Percentiles rank a stretch among this genome's conserved stretches.
Conservation (phyloP, 1,139 yeast species). For the Geotrichum reessii region DNA sequence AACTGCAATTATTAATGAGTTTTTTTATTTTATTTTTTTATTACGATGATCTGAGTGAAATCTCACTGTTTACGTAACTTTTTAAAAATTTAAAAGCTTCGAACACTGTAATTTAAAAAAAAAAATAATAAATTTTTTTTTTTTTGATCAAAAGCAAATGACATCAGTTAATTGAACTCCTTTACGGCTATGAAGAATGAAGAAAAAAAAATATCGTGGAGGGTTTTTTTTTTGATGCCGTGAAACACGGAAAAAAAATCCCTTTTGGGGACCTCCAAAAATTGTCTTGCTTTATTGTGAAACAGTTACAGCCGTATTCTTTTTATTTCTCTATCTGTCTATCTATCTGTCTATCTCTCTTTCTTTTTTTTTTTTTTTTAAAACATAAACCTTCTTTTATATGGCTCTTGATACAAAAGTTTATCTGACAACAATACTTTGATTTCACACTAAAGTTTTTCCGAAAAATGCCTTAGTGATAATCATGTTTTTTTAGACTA, state of each 20-base stretch:
- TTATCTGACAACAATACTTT: neutral
- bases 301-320: neutral
- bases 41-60: too few relatives aligned
- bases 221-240: neutral
- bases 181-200: neutral
- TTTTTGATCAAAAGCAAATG: too few relatives aligned
- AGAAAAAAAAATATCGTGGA: neutral
- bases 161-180: too few relatives aligned
- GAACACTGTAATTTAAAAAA: too few relatives aligned
- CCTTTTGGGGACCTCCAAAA: neutral
- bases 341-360: too few relatives aligned
- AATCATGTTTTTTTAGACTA: neutral
- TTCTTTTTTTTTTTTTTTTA: neutral
- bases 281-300: neutral
- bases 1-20: too few relatives aligned
- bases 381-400: neutral
- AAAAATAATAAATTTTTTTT: too few relatives aligned
- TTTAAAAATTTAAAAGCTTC: too few relatives aligned
- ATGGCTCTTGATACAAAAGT: neutral
- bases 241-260: neutral
- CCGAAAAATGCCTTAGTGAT: neutral
- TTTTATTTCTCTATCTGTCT: too few relatives aligned
- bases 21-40: too few relatives aligned
- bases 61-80: too few relatives aligned
- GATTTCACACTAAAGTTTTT: neutral